Evolutionary conservation across 2,329 filamentous ascomycete species (phyloP).

Genomic region (Ilyonectria sp.): DNA sequence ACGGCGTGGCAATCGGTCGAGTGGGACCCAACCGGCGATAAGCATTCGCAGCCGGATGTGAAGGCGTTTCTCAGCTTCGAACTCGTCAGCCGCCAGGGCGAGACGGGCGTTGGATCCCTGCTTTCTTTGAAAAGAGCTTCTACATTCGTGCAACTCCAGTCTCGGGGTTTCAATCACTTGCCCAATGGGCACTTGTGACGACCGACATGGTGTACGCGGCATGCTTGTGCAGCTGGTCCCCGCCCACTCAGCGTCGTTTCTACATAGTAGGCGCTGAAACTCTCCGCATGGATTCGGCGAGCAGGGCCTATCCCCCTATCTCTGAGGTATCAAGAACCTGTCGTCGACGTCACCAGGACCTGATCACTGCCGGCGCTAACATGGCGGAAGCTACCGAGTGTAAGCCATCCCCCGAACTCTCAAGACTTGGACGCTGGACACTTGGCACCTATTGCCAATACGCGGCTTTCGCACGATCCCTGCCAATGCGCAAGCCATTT

Average conservation of each 20-base stretch:
- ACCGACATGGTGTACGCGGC: too few relatives aligned
- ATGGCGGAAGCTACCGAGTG: neutral
- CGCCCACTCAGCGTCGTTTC: slow-evolving; percentile 3
- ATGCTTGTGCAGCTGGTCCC: slow-evolving; percentile 13
- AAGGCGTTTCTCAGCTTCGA: neutral
- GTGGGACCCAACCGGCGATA: slow-evolving; percentile 3
- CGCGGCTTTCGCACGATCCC: neutral
- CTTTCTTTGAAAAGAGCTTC: neutral
- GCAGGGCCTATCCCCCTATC: slow-evolving; percentile 3
- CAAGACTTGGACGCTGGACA: neutral
- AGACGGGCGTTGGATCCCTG: neutral
- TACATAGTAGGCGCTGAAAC: slow-evolving; percentile 13
- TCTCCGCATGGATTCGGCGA: slow-evolving; percentile 14
- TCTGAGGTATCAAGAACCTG: neutral
- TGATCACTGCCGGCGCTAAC: slow-evolving; percentile 15
- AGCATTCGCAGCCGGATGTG: slow-evolving; percentile 6
- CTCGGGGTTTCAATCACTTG: too few relatives aligned
- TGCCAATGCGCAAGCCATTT: neutral
- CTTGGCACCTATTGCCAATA: slow-evolving; percentile 1
- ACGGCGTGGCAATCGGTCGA: neutral
- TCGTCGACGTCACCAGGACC: slow-evolving; percentile 15
- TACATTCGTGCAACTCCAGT: too few relatives aligned
- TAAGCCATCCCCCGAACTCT: neutral
- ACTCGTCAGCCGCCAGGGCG: neutral
- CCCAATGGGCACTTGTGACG: neutral